Evolutionary conservation across 2,329 filamentous ascomycete species (phyloP).

Genomic region (Fusarium sp.): DNA sequence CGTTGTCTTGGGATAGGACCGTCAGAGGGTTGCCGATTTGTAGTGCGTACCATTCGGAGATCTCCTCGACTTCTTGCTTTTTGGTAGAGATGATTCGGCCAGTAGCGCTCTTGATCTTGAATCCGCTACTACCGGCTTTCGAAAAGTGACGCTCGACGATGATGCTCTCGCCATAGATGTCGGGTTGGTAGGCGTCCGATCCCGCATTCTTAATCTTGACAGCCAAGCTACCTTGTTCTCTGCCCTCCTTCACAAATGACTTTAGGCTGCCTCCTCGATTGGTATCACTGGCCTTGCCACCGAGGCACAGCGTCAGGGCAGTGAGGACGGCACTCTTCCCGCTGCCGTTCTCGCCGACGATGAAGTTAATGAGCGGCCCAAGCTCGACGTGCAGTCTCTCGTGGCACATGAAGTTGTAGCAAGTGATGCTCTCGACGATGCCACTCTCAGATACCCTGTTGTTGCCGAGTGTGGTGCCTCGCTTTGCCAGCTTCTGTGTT

Average conservation of each 20-base stretch:
- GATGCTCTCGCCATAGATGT: slow-evolving; percentile 84
- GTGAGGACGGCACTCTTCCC: slow-evolving; percentile 97
- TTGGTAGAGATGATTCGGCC: slow-evolving; percentile 79
- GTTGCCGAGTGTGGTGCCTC: slow-evolving; percentile 60
- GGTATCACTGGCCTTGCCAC: slow-evolving; percentile 89
- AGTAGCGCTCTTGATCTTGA: slow-evolving; percentile 80
- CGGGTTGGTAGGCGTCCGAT: slow-evolving; percentile 80
- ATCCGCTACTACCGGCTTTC: slow-evolving; percentile 75
- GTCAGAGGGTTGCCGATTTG: slow-evolving; percentile 98
- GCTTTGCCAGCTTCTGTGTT: slow-evolving; percentile 67
- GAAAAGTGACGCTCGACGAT: slow-evolving; percentile 91
- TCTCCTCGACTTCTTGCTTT: slow-evolving; percentile 87
- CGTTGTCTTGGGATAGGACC: slow-evolving; percentile 93
- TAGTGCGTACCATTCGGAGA: slow-evolving; percentile 89
- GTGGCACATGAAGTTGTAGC: slow-evolving; percentile 97
- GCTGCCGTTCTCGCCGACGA: slow-evolving; percentile 96
- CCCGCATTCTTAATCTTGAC: slow-evolving; percentile 94
- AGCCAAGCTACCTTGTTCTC: slow-evolving; percentile 75
- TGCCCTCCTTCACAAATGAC: slow-evolving; percentile 87
- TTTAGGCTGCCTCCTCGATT: slow-evolving; percentile 92
- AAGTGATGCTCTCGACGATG: slow-evolving; percentile 86
- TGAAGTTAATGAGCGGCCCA: slow-evolving; percentile 97
- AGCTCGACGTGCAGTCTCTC: slow-evolving; percentile 79
- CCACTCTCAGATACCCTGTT: slow-evolving; percentile 83
- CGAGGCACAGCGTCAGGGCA: slow-evolving; percentile 91